These are phyloP conservation scores for Fraxinus sp. DNA, from an alignment of 305 asterid genomes.

Conservation along the genomic window DNA sequence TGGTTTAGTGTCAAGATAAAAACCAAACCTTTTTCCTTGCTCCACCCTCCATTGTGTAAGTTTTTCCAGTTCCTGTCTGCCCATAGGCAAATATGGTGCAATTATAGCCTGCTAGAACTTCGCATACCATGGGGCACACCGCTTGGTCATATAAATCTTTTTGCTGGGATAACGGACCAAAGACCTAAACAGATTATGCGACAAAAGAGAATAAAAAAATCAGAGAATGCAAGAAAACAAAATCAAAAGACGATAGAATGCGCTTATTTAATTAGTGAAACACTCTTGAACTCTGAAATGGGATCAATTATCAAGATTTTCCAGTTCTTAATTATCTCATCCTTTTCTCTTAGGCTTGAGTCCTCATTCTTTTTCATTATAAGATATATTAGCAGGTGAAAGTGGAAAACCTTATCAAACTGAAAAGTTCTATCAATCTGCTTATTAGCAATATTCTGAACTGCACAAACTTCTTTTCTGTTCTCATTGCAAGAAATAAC, in stretches of 20 bases:
- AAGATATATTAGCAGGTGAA: background rate
- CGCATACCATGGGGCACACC: slow-evolving; percentile 83
- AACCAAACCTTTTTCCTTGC: slow-evolving; percentile 77
- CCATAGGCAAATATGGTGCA: slow-evolving; percentile 99
- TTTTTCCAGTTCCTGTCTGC: slow-evolving; percentile 98
- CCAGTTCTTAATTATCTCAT: slow-evolving; percentile 1
- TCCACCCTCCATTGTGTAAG: slow-evolving; percentile 99
- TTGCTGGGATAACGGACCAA: slow-evolving; percentile 88
- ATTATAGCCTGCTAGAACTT: slow-evolving; percentile 94
- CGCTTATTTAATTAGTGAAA: slow-evolving; percentile 1
- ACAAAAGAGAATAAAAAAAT: background rate
- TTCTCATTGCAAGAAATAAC: slow-evolving; percentile 85
- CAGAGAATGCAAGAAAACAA: background rate
- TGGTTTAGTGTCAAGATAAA: slow-evolving; percentile 5
- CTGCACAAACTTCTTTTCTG: slow-evolving; percentile 82
- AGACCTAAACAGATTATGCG: slow-evolving; percentile 55
- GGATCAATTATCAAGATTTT: background rate
- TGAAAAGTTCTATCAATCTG: slow-evolving; percentile 92
- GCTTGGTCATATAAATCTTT: slow-evolving; percentile 88
- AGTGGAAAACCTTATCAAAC: slow-evolving; percentile 79
- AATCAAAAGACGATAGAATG: background rate
- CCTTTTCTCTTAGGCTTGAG: background rate
- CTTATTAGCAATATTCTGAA: slow-evolving; percentile 95
- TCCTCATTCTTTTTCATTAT: slow-evolving; percentile 3
- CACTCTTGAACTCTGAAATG: slow-evolving; percentile 3